Percentiles rank a stretch among this genome's conserved stretches.
Conservation (phyloP, 2,329 filamentous ascomycete genomes). For the Penicillium sp. region DNA sequence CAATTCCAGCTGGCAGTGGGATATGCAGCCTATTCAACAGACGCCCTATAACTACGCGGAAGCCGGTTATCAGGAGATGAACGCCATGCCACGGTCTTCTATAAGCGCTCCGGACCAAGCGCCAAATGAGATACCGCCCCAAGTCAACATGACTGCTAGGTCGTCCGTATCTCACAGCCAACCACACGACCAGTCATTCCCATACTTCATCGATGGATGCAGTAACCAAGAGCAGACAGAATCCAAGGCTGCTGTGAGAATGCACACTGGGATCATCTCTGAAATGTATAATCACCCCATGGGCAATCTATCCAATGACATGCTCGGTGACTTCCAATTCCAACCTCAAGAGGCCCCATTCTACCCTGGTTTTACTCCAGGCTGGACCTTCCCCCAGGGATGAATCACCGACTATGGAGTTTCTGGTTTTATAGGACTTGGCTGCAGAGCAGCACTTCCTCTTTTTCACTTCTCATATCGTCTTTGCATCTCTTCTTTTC, state of each 20-base stretch:
- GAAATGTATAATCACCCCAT: conserved; percentile 16
- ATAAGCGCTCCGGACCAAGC: conserved; percentile 16
- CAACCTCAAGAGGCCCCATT: conserved; percentile 19
- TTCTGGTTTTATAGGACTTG: neutral
- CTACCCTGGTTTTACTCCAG: conserved; percentile 19
- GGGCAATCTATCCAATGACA: conserved; percentile 20
- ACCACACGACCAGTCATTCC: conserved; percentile 19
- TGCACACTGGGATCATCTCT: conserved; percentile 12
- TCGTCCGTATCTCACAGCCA: conserved; percentile 8
- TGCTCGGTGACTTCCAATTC: conserved; percentile 26
- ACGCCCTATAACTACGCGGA: conserved; percentile 22
- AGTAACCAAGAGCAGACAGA: conserved; percentile 10
- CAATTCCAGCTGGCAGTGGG: conserved; percentile 26
- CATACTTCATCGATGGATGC: conserved; percentile 24
- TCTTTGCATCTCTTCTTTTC: conserved; percentile 9
- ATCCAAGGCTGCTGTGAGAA: conserved; percentile 15
- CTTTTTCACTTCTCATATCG: neutral
- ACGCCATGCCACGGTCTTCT: conserved; percentile 16
- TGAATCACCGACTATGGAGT: neutral
- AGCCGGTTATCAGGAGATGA: conserved; percentile 20
- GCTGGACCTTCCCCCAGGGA: conserved; percentile 20
- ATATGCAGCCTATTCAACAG: conserved; percentile 22
- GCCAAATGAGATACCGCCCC: conserved; percentile 14
- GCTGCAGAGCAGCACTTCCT: neutral
- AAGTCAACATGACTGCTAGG: conserved; percentile 6